These are phyloP conservation scores for Tylopilus subfusipes DNA, from an alignment of 768 basidiomycete species.

Conservation along the genomic window DNA sequence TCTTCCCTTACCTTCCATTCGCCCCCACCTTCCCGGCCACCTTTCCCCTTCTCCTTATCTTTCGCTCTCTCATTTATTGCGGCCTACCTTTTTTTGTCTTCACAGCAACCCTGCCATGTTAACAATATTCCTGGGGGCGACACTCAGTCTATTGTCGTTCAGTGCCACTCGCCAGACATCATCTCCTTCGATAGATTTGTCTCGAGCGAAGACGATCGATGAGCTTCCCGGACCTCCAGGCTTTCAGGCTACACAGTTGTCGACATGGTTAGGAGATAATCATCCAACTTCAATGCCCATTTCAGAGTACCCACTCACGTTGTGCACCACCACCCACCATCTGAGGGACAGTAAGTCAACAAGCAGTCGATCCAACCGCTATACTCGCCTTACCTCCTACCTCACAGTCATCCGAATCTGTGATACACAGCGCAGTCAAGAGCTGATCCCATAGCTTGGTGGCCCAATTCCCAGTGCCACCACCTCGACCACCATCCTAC, in stretches of 20 bases:
- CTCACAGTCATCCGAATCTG: no score
- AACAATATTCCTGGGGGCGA: background rate
- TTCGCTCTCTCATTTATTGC: background rate
- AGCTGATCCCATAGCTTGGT: background rate
- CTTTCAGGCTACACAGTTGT: background rate
- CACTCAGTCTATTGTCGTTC: background rate
- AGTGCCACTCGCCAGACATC: constrained; percentile 7
- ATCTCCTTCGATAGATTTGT: background rate
- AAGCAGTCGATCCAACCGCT: background rate
- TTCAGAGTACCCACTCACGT: background rate
- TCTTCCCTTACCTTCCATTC: background rate
- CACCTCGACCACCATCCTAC: background rate
- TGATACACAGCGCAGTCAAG: background rate
- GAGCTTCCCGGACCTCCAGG: background rate
- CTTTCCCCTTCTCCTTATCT: background rate
- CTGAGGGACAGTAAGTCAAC: background rate
- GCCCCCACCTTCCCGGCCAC: background rate
- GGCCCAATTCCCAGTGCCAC: background rate
- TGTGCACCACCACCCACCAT: background rate
- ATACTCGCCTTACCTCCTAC: background rate
- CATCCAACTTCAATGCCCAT: background rate
- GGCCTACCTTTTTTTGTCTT: background rate
- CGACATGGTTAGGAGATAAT: background rate
- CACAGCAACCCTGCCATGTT: background rate
- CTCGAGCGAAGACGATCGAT: background rate